Evolutionary conservation across 23 red algal genomes (phyloP).

Genomic region (Gracilaria gracilis): DNA sequence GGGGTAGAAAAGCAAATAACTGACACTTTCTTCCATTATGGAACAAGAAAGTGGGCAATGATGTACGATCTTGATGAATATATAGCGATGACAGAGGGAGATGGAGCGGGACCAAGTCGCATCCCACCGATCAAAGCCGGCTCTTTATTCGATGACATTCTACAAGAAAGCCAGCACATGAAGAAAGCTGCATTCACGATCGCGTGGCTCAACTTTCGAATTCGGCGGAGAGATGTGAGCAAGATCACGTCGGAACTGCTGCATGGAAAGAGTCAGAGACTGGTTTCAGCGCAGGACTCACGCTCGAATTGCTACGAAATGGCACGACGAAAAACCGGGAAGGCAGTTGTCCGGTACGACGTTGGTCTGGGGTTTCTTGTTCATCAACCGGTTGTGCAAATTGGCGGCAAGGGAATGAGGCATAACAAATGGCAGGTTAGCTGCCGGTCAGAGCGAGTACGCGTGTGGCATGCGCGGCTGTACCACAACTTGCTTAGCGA

Average conservation of each 20-base stretch:
- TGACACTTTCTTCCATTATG: not conserved
- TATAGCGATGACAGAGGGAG: slow-evolving; percentile 15
- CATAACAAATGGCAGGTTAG: slow-evolving; percentile 13
- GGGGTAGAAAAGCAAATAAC: too few relatives aligned
- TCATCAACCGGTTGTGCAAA: slow-evolving; percentile 44
- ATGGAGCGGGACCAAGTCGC: not conserved
- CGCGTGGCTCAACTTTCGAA: slow-evolving; percentile 71
- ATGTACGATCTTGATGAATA: slow-evolving; percentile 69
- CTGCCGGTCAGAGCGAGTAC: not conserved
- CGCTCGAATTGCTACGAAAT: slow-evolving; percentile 16
- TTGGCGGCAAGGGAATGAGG: not conserved
- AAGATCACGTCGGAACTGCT: slow-evolving; percentile 23
- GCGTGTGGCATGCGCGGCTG: slow-evolving; percentile 12
- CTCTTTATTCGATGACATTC: slow-evolving; percentile 12
- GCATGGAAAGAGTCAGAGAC: not conserved
- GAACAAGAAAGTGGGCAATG: slow-evolving; percentile 36
- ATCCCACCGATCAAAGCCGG: not conserved
- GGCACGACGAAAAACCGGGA: not conserved
- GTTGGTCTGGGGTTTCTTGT: slow-evolving; percentile 60
- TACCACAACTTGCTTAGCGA: not conserved
- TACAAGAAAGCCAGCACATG: slow-evolving; percentile 8
- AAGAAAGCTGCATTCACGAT: slow-evolving; percentile 27
- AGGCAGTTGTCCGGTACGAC: slow-evolving; percentile 54
- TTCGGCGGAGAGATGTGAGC: not conserved
- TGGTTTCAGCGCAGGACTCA: not conserved